These are phyloP conservation scores for Phaeosphaeriaceae sp. DNA, from an alignment of 2,329 filamentous ascomycete genomes.

Conservation along the genomic window DNA sequence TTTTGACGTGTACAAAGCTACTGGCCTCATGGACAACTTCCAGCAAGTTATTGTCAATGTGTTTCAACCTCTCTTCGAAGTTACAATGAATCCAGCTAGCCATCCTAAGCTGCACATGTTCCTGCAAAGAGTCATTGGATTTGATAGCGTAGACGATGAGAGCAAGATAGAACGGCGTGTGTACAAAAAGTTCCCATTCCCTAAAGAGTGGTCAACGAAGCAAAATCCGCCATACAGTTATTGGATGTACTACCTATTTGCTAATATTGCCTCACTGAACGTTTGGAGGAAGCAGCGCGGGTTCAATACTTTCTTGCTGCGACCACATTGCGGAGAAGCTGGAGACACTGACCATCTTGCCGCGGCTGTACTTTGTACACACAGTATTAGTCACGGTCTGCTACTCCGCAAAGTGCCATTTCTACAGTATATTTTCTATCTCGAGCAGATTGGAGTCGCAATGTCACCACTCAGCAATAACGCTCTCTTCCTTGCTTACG, in stretches of 20 bases:
- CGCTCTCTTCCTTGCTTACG: slow-evolving; percentile 92
- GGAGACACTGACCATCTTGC: slow-evolving; percentile 96
- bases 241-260: slow-evolving; percentile 97
- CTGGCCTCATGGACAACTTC: slow-evolving; percentile 83
- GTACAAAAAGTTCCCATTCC: slow-evolving; percentile 94
- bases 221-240: slow-evolving; percentile 99
- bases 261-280: slow-evolving; percentile 92
- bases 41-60: slow-evolving; percentile 90
- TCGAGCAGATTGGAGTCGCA: slow-evolving; percentile 96
- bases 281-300: slow-evolving; percentile 87
- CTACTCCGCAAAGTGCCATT: slow-evolving; percentile 91
- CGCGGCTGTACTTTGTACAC: slow-evolving; percentile 87
- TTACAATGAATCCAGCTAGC: slow-evolving; percentile 82
- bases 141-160: slow-evolving; percentile 97
- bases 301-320: slow-evolving; percentile 92
- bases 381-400: slow-evolving; percentile 96
- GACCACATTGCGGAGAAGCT: slow-evolving; percentile 95
- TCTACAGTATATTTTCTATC: slow-evolving; percentile 95
- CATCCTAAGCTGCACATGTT: slow-evolving; percentile 96
- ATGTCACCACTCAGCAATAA: slow-evolving; percentile 99
- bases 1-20: slow-evolving; percentile 94
- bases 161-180: slow-evolving; percentile 93
- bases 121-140: slow-evolving; percentile 91
- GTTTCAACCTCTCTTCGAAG: slow-evolving; percentile 93
- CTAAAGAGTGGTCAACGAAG: slow-evolving; percentile 84